Percentiles rank a stretch among this genome's conserved stretches.
phyloP scores from a whole-genome alignment of 2,329 filamentous ascomycete genomes.

The Mycosphaerelloides madeirae region DNA sequence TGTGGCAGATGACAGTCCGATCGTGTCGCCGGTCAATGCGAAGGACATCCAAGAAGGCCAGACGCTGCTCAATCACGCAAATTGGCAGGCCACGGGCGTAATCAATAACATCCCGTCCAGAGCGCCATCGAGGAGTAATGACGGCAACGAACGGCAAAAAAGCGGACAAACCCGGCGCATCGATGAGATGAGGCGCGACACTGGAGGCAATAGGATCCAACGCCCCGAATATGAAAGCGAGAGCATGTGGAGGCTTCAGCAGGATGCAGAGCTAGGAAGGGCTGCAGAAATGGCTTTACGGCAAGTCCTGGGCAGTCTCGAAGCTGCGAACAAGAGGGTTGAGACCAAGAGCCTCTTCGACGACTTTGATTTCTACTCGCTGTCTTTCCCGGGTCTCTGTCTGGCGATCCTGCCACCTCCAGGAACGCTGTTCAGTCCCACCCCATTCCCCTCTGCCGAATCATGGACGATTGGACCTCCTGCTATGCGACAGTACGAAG shows the following conservation, averaged over 20 bases:
- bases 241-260: conserved; percentile 44
- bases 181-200: conserved; percentile 27
- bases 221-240: conserved; percentile 58
- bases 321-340: conserved; percentile 67
- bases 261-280: conserved; percentile 71
- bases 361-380: conserved; percentile 74
- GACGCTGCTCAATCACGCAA: conserved; percentile 54
- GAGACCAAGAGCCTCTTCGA: conserved; percentile 48
- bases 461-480: conserved; percentile 81
- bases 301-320: conserved; percentile 75
- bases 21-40: conserved; percentile 12
- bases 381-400: conserved; percentile 81
- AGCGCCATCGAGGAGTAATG: conserved; percentile 20
- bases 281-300: conserved; percentile 80
- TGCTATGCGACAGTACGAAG: conserved; percentile 66
- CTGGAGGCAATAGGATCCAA: conserved; percentile 19
- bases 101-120: conserved; percentile 64
- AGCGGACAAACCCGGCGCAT: conserved; percentile 26
- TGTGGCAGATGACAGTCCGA: conserved; percentile 19
- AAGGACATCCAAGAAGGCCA: conserved; percentile 9
- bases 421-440: conserved; percentile 74
- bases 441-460: conserved; percentile 68
- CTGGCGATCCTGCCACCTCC: conserved; percentile 76
- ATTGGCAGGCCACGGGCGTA: conserved; percentile 73
- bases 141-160: conserved; percentile 8